A percentile compares a stretch with the other conserved stretches of the same genome.
phyloP scores from a whole-genome alignment of 2,329 filamentous ascomycete genomes.

The Pyricularia grisea region DNA sequence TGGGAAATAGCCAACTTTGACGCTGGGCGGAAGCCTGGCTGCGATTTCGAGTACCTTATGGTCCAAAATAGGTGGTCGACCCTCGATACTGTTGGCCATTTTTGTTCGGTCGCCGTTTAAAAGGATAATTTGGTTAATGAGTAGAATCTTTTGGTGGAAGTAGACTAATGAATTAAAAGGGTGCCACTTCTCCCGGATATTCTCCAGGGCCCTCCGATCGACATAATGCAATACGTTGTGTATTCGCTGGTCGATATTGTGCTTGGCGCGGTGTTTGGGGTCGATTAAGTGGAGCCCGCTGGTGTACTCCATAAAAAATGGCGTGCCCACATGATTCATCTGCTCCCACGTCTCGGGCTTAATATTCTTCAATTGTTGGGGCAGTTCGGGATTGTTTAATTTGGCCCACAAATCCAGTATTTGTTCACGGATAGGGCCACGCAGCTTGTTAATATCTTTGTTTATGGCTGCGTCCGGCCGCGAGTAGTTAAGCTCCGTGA shows the following conservation, averaged over 20 bases:
- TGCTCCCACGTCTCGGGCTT: background rate
- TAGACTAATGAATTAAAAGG: conserved; percentile 18
- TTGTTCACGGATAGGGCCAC: background rate
- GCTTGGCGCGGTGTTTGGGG: background rate
- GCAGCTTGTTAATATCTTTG: background rate
- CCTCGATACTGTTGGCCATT: conserved; percentile 26
- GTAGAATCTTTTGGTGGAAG: conserved; percentile 13
- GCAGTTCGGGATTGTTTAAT: background rate
- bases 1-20: conserved; percentile 15
- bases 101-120: conserved; percentile 23
- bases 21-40: conserved; percentile 19
- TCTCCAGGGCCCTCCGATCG: background rate
- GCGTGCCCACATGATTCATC: background rate
- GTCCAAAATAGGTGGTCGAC: conserved; percentile 24
- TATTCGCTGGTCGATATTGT: background rate
- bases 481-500: background rate
- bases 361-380: background rate
- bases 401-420: background rate
- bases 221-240: background rate
- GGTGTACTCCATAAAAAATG: background rate
- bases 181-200: conserved; percentile 18
- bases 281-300: background rate
- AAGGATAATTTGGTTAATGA: conserved; percentile 18
- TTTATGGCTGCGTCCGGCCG: background rate
- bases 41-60: conserved; percentile 21